Evolutionary conservation across 2,329 filamentous ascomycete species (phyloP), one percentile per base, ranked within the genome.

Genomic region (Monilinia fructigena): DNA sequence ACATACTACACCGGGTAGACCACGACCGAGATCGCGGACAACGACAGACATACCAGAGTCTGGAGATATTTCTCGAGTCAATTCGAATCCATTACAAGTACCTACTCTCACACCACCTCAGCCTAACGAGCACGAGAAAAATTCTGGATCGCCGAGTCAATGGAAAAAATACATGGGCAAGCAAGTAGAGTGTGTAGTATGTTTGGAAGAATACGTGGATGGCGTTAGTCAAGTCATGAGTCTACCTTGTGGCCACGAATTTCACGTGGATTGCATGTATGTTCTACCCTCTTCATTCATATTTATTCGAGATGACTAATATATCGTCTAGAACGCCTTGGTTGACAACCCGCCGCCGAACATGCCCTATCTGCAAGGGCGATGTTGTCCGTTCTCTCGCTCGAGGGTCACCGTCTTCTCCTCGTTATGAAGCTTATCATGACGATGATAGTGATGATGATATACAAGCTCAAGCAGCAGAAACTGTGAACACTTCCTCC

Each of bases 301-400:
- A 42, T 45, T 28, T 23, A 62, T 54, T 40, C 23, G 59, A 23
- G 26, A 61, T 59, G 16, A 56, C 67, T 72, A 68, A 71, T 56
- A 54, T 20, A 52, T 16, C 42, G 35, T 23, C 5, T 59, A 97
- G 93, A 76, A 98, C 95, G 5, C 95, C 95, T 2, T 99, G 95
- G 95, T 82, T 99, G 63, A 97, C 94, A 0, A 98, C 93, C 20
- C 89, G 94, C 59, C 90, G 95, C 70, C 89, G 95, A 70, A 99
- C 95, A n/a, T 99, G 95, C 74, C 95, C 95, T 0, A 98, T 99
- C 68, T 99, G 95, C 81, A 99, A 99, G 80, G 93, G 93, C 59
- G 95, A 99, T 76, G 95, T 99, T 47, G 94, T 99, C 20, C 82
- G 85, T 40, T 88, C 85, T 11, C 78, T 92, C 70, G 84, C 87